These are phyloP conservation scores for Myriosclerotinia curreyana DNA, from an alignment of 2,329 filamentous ascomycete species.

Conservation along the genomic window DNA sequence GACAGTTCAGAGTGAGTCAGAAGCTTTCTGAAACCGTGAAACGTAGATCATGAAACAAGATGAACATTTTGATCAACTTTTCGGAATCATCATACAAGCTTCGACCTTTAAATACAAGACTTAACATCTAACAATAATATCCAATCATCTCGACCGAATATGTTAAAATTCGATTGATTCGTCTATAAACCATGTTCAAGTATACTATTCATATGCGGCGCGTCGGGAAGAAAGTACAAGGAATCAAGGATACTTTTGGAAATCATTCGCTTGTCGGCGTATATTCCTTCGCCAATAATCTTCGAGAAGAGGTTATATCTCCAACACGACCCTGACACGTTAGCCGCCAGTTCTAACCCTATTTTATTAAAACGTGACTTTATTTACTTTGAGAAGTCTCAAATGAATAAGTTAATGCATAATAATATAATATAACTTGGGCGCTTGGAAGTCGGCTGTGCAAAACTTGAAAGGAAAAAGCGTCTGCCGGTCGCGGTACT, in stretches of 20 bases:
- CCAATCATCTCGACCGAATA: constrained; percentile 12
- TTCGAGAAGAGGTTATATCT: constrained; percentile 21
- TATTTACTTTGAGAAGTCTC: constrained; percentile 8
- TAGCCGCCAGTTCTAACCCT: constrained; percentile 29
- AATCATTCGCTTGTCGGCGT: constrained; percentile 28
- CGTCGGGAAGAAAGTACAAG: constrained; percentile 26
- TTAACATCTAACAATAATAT: not conserved
- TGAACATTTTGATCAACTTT: constrained; percentile 30
- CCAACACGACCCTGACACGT: constrained; percentile 37
- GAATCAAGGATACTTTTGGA: not conserved
- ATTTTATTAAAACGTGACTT: not conserved
- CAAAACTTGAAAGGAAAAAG: constrained; percentile 26
- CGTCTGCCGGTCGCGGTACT: constrained; percentile 28
- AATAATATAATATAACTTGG: constrained; percentile 6
- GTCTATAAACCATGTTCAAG: constrained; percentile 22
- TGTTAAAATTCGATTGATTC: constrained; percentile 2
- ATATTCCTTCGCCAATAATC: constrained; percentile 31
- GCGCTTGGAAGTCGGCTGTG: constrained; percentile 35
- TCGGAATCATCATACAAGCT: constrained; percentile 16
- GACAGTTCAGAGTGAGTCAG: constrained; percentile 34
- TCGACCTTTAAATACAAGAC: not conserved
- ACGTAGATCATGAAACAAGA: constrained; percentile 32
- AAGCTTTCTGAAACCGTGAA: constrained; percentile 33
- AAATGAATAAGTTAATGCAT: constrained; percentile 11
- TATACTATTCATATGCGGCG: constrained; percentile 31